These are phyloP conservation scores for Hyaloscypha bicolor DNA, from an alignment of 495 filamentous ascomycete species.

Conservation along the genomic window DNA sequence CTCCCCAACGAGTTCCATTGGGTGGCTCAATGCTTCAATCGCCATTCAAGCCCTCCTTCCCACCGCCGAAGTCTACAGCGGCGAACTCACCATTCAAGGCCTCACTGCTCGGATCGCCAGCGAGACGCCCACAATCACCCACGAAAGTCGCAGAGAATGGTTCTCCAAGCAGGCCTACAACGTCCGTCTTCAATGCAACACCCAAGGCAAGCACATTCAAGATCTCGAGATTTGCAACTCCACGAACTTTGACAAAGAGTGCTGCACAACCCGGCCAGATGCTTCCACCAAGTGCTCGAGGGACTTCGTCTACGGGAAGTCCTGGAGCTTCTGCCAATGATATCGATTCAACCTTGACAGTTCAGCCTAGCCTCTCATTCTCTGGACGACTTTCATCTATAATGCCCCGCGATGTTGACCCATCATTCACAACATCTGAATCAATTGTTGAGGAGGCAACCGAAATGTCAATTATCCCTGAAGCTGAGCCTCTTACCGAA, in stretches of 20 bases:
- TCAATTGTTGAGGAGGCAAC: conserved; percentile 7
- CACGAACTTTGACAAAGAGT: conserved; percentile 31
- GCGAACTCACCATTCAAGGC: conserved; percentile 40
- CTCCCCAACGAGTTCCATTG: conserved; percentile 41
- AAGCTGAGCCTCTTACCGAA: conserved; percentile 24
- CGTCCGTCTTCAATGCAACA: conserved; percentile 19
- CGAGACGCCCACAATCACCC: conserved; percentile 48
- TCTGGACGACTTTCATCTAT: conserved; percentile 54
- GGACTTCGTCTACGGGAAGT: conserved; percentile 10
- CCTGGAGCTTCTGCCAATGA: neutral
- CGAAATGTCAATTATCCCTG: neutral
- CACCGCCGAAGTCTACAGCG: conserved; percentile 14
- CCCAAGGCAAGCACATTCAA: conserved; percentile 29
- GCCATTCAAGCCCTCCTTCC: conserved; percentile 31
- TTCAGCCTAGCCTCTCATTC: conserved; percentile 35
- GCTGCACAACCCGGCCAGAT: conserved; percentile 21
- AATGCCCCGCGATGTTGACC: conserved; percentile 50
- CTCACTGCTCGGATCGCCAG: conserved; percentile 49
- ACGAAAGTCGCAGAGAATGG: conserved; percentile 40
- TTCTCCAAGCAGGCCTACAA: conserved; percentile 29
- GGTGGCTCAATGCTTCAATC: conserved; percentile 26
- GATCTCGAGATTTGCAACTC: conserved; percentile 31
- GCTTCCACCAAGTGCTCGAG: conserved; percentile 18
- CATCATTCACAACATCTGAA: conserved; percentile 33
- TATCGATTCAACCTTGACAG: neutral